Base-by-base conservation (phyloP, 768 basidiomycete species). In the Leccinum fibrillosum region DNA sequence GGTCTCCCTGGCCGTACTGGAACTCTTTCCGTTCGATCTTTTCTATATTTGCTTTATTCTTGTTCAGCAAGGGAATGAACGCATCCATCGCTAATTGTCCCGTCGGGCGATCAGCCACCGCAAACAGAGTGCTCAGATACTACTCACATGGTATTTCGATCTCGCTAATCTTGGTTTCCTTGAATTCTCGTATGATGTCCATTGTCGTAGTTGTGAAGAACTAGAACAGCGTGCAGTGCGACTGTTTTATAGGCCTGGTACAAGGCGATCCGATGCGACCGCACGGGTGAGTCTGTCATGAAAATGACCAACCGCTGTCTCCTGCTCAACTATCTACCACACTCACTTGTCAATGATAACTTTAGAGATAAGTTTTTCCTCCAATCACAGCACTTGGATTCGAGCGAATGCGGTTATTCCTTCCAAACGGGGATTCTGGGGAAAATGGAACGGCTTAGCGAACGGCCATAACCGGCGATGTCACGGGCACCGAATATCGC, bases 21-120 rank as follows among this genome's bases (percentile, higher is more conserved):
- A 87, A 86, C 1, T 83, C 82, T 64, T 77, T 80, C 49, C 75
- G 71, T 3, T 82, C 75, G n/a, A 81, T 74, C 50, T 73, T 71
- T 17, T 75, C 63, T 39, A 89, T 88, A 8, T 76, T 70, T 2
- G 67, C 65, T 8, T 77, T 78, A 11, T 77, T 79, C 21, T 75
- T 70, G 59, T 83, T 78, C 10, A 88, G 69, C 10, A 84, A 58
- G 1, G 82, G 83, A 10, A 75, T 66, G 51, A 86, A 82, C 1
- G 78, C 78, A 15, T 69, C 69, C 39, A 76, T 64, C 23, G 84
- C 85, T 86, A 59, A 15, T 51, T 34, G 7, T 25, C 9, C 48
- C 51, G 44, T 57, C 54, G 23, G 52, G 48, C 54, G 45, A 51
- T 61, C 45, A 59, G 66, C 23, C 5, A n/a, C 5, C 19, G 6